phyloP scores from a whole-genome alignment of 495 filamentous ascomycete species.

The Aspergillus incahuasiensis region DNA sequence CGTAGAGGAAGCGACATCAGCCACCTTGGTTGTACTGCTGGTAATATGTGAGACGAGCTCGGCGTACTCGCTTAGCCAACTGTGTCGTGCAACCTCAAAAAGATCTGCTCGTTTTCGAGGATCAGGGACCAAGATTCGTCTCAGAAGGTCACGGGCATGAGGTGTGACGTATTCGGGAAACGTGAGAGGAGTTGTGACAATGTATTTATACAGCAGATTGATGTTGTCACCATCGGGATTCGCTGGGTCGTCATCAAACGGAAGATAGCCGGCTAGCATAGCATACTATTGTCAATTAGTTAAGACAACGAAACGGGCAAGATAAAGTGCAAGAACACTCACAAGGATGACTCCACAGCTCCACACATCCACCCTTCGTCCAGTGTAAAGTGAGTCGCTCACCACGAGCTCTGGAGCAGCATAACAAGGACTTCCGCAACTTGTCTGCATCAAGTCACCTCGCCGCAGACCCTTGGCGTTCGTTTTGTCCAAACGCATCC shows the following conservation, averaged over 20 bases:
- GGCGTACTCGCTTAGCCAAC: constrained; percentile 94
- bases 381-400: constrained; percentile 95
- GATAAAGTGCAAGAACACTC: constrained; percentile 35
- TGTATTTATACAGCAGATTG: constrained; percentile 98
- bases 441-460: constrained; percentile 55
- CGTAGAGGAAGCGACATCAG: constrained; percentile 80
- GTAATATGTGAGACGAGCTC: constrained; percentile 95
- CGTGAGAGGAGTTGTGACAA: constrained; percentile 92
- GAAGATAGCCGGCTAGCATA: constrained; percentile 98
- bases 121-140: constrained; percentile 93
- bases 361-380: constrained; percentile 97
- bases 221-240: constrained; percentile 99
- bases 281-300: constrained; percentile 64
- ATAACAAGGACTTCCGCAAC: constrained; percentile 70
- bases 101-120: constrained; percentile 91
- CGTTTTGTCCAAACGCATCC: constrained; percentile 70
- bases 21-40: constrained; percentile 82
- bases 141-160: constrained; percentile 87
- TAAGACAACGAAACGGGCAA: neutral
- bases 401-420: constrained; percentile 96
- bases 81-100: constrained; percentile 96
- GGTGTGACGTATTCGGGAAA: constrained; percentile 99
- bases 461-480: constrained; percentile 82
- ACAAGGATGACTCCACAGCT: constrained; percentile 98
- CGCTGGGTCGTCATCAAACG: constrained; percentile 97